These are phyloP conservation scores for Tetraselmis chui DNA, from an alignment of 139 green algal species.

Conservation along the genomic window DNA sequence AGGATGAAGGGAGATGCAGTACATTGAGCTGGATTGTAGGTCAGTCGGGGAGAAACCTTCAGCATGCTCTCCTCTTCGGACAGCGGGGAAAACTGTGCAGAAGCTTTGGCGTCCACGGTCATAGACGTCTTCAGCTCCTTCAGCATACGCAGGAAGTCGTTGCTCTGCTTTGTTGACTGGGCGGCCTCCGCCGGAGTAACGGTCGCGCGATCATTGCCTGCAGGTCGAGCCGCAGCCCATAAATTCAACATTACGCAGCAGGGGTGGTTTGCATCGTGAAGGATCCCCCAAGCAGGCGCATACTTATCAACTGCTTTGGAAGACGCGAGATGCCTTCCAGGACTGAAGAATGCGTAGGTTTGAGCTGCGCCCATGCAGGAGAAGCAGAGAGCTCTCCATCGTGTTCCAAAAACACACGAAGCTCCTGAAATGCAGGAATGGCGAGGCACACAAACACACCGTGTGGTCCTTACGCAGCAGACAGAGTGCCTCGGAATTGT, in stretches of 20 bases:
- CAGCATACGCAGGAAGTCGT: slow-evolving; percentile 64
- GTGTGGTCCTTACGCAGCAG: no score
- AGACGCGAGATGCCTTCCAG: slow-evolving; percentile 70
- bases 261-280: no score
- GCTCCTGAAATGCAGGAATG: slow-evolving; percentile 43
- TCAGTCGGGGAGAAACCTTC: no score
- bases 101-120: slow-evolving; percentile 19
- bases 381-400: slow-evolving; percentile 54
- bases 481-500: no score
- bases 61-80: slow-evolving; percentile 29
- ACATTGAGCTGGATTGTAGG: no score
- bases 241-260: no score
- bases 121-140: slow-evolving; percentile 47
- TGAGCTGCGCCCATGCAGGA: slow-evolving; percentile 53
- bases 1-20: no score
- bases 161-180: slow-evolving; percentile 44
- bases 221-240: no score
- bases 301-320: slow-evolving; percentile 61
- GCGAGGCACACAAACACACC: background rate
- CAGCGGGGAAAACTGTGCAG: slow-evolving; percentile 31
- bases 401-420: slow-evolving; percentile 73
- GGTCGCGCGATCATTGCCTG: slow-evolving; percentile 43
- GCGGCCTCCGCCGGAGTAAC: slow-evolving; percentile 54
- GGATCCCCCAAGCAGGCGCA: no score
- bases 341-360: slow-evolving; percentile 39